Base-by-base conservation (phyloP, 2,329 filamentous ascomycete species). In the Leptographium wingfieldii region DNA sequence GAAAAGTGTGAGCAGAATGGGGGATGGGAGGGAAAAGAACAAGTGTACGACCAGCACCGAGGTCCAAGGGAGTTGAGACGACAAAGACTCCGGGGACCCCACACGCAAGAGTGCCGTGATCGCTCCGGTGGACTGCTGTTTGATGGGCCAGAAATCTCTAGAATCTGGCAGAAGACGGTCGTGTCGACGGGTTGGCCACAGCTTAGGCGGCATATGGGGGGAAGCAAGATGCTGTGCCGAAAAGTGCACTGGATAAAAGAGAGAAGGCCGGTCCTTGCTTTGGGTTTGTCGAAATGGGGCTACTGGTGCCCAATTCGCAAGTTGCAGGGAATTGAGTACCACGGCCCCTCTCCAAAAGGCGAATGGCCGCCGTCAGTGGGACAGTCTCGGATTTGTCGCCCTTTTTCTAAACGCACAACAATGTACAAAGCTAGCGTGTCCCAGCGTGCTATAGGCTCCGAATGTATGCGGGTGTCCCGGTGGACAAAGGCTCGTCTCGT, bases 381-480 rank as follows among this genome's bases (percentile, higher is more conserved):
- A 48, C 46, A 48, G 46, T 10, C 46, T 25, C 38, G 38, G 16
- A 40, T 40, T 40, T 40, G 3, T 22, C 46, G 19, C 2, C 10
- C n/a, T 25, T n/a, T 7, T 33, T 25, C 58, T 25, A 54, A 33
- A 2, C 5, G 43, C n/a, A n/a, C 19, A n/a, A n/a, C 19, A n/a
- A n/a, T 46, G 12, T 46, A n/a, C 14, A 14, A n/a, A n/a, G 5
- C 40, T n/a, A 16, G 16, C 40, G 40, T 46, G 40, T 46, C 40
- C 40, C 10, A 19, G 14, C 38, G 38, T 58, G 60, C 58, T 56
- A 60, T 61, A 61, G 60, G 59, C 38, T 19, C 38, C 25, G 22
- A 40, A 7, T 4, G 22, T 31, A 43, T 55, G 49, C 19, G 22
- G 12, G 10, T 56, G 43, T 33, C 52, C 29, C 43, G 27, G 53